Base-by-base conservation (phyloP, 1,284 basidiomycete genomes). In the Rhodotorula mucilaginosa region DNA sequence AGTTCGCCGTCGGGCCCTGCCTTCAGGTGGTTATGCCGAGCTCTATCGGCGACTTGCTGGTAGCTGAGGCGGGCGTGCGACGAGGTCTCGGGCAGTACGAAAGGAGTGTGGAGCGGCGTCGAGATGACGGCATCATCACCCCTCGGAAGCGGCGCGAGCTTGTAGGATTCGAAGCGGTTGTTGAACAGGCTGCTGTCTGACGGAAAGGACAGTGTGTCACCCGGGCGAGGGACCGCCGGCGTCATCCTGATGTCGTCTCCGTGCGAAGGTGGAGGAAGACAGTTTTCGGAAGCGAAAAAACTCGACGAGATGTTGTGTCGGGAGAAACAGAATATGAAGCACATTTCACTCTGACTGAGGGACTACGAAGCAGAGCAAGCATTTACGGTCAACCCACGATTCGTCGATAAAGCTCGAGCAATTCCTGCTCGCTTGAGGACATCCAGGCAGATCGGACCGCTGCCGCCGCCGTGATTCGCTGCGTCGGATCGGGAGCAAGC, bases 161-260 rank as follows among this genome's bases (percentile, higher is more conserved):
- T 91, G 81, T 93, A 93, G 2, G 89, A 89, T 75, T 93, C 90
- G 73, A 93, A 93, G 75, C 89, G 90, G 4, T 89, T 87, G 76
- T 92, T 92, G n/a, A 90, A 81, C 6, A 92, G 83, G 49, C 81
- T 73, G 44, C 82, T 83, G 39, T 82, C 80, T 5, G 77, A 23
- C 16, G 67, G 49, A 59, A 76, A 76, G 6, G 70, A 70, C 19
- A 74, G 59, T 18, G 16, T 47, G 64, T 74, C 72, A 1, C 48
- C 47, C 6, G 26, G 5, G 4, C 39, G 47, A 46, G 60, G 47
- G 3, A n/a, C 48, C 5, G 54, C 26, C 18, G 54, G 12, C 5
- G 54, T 26, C 54, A 56, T 56, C 26, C 7, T 26, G 54, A 0
- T 10, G 12, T 26, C 39, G 10, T 10, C 39, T 44, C 10, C 10